phyloP scores from a whole-genome alignment of 2,329 filamentous ascomycete species.

The Madurella fahalii region DNA sequence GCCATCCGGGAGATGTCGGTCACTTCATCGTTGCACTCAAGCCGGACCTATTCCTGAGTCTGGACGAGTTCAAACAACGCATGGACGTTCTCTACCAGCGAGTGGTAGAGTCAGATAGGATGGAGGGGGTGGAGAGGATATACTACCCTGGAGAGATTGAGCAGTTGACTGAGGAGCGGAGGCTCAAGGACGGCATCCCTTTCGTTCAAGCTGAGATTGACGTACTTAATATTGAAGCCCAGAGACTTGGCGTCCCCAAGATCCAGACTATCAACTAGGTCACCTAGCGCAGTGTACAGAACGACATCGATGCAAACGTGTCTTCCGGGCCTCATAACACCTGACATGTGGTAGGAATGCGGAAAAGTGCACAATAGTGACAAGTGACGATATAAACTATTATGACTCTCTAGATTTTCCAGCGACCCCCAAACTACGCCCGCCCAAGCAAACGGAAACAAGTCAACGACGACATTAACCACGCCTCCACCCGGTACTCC shows the following conservation, averaged over 20 bases:
- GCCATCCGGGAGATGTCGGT: constrained; percentile 64
- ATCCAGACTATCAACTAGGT: not conserved
- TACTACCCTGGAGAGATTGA: constrained; percentile 63
- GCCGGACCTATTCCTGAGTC: constrained; percentile 67
- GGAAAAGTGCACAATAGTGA: no score
- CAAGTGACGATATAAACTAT: no score
- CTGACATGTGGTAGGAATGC: no score
- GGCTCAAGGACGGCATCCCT: constrained; percentile 54
- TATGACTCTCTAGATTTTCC: no score
- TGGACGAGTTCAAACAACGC: constrained; percentile 64
- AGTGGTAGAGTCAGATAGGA: constrained; percentile 51
- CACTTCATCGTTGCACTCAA: constrained; percentile 71
- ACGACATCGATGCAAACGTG: no score
- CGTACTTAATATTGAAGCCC: constrained; percentile 51
- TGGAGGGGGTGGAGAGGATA: constrained; percentile 53
- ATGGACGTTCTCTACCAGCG: constrained; percentile 54
- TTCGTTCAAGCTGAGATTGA: constrained; percentile 54
- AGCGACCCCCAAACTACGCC: no score
- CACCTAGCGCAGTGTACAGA: no score
- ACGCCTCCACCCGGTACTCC: no score
- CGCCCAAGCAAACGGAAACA: no score
- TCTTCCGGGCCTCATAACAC: no score
- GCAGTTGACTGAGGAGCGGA: constrained; percentile 48
- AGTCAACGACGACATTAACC: no score
- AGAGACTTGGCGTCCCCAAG: constrained; percentile 37